Evolutionary conservation across 2,329 filamentous ascomycete species (phyloP).

Genomic region (Pseudovirgaria hyperparasitica): DNA sequence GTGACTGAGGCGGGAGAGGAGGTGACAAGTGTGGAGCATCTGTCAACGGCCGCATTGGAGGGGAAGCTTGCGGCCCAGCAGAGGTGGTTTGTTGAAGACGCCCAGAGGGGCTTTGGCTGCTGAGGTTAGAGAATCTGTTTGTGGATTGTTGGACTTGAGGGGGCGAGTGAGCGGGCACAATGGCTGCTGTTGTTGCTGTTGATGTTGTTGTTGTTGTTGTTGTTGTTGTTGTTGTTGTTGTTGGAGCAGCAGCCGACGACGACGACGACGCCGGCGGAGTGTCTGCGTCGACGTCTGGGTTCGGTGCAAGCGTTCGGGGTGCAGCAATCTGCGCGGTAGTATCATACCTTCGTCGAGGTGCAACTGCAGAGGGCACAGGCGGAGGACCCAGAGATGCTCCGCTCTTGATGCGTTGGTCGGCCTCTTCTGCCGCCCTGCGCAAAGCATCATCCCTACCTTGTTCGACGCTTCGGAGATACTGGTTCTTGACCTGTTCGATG

Average conservation of each 20-base stretch:
- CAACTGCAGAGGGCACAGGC: slow-evolving; percentile 34
- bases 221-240: slow-evolving; percentile 9
- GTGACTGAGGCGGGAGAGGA: no score
- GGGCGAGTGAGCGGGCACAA: neutral
- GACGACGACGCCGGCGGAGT: slow-evolving; percentile 15
- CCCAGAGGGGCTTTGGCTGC: no score
- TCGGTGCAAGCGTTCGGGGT: slow-evolving; percentile 32
- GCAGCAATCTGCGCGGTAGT: slow-evolving; percentile 22
- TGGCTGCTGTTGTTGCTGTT: slow-evolving; percentile 12
- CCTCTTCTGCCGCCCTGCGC: slow-evolving; percentile 26
- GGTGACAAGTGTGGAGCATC: no score
- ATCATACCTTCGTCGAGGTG: slow-evolving; percentile 34
- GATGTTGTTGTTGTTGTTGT: slow-evolving; percentile 7
- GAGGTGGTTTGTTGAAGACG: no score
- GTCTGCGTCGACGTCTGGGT: slow-evolving; percentile 27
- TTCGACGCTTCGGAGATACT: slow-evolving; percentile 34
- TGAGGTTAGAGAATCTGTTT: no score
- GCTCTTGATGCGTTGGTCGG: slow-evolving; percentile 26
- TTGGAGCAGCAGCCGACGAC: slow-evolving; percentile 13
- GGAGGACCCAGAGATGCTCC: slow-evolving; percentile 35
- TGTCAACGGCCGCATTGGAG: no score
- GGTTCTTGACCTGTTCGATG: slow-evolving; percentile 29
- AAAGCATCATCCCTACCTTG: slow-evolving; percentile 28
- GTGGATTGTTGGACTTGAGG: neutral
- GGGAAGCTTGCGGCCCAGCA: no score